Conservation (phyloP, 2,329 filamentous ascomycete genomes). For the Cadophora luteo-olivacea region DNA sequence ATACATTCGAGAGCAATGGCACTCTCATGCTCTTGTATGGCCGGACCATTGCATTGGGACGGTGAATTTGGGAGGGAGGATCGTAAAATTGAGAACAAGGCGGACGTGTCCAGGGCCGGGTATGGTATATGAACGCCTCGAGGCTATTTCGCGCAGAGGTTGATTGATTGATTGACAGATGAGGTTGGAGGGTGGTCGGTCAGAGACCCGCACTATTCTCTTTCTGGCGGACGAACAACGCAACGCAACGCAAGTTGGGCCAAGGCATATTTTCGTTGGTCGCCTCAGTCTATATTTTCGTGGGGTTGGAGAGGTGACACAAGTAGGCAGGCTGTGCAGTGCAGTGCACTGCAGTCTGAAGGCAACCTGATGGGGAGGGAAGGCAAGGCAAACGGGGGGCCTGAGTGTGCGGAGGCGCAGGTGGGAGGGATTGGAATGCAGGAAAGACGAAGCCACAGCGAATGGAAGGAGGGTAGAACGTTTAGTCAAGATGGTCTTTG, state of each 20-base stretch:
- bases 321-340: conserved; percentile 15
- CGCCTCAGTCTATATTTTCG: conserved; percentile 23
- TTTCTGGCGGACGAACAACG: conserved; percentile 25
- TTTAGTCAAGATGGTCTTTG: neutral
- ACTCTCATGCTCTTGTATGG: conserved; percentile 38
- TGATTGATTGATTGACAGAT: conserved; percentile 16
- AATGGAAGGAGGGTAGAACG: conserved; percentile 10
- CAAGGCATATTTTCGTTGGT: conserved; percentile 28
- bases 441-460: neutral
- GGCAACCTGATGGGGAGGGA: neutral
- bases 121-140: conserved; percentile 26
- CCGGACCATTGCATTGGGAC: conserved; percentile 41
- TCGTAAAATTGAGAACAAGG: conserved; percentile 26
- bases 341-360: conserved; percentile 6
- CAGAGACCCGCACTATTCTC: conserved; percentile 27
- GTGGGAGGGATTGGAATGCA: neutral
- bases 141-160: conserved; percentile 22
- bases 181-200: conserved; percentile 19
- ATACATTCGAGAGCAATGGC: conserved; percentile 34
- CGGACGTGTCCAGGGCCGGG: conserved; percentile 35
- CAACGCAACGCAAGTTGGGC: conserved; percentile 23
- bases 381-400: conserved; percentile 6
- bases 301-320: conserved; percentile 24
- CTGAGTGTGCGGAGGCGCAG: conserved; percentile 3
- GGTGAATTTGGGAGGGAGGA: conserved; percentile 18